phyloP scores from a whole-genome alignment of 805 yeast genomes.

The Metschnikowia reukaufii region DNA sequence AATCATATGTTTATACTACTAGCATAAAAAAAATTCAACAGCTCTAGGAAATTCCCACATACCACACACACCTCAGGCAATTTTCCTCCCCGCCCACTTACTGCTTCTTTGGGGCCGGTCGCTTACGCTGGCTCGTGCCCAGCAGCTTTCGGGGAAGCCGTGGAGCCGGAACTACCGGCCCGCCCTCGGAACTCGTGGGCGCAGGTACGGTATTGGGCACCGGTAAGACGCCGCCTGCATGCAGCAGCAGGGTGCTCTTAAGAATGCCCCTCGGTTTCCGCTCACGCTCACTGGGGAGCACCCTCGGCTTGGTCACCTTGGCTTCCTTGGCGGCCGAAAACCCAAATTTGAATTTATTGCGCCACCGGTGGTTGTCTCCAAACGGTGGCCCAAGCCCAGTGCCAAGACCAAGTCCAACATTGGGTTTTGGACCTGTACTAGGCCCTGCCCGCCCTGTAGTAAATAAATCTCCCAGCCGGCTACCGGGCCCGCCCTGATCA shows the following conservation, averaged over 20 bases:
- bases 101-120: too few relatives aligned
- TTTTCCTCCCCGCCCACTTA: too few relatives aligned
- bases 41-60: too few relatives aligned
- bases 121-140: constrained; percentile 1
- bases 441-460: neutral
- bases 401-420: too few relatives aligned
- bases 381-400: too few relatives aligned
- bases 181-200: constrained; percentile 2
- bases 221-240: too few relatives aligned
- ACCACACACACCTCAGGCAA: too few relatives aligned
- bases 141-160: neutral
- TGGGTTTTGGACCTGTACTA: too few relatives aligned
- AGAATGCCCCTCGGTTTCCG: constrained; percentile 8
- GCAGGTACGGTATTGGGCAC: neutral
- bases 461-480: neutral
- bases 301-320: constrained; percentile 6
- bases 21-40: too few relatives aligned
- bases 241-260: too few relatives aligned
- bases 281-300: neutral
- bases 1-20: too few relatives aligned
- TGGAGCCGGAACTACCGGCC: neutral
- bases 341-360: constrained; percentile 1
- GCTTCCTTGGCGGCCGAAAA: constrained; percentile 5
- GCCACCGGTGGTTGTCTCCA: constrained; percentile 1
- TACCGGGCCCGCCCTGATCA: neutral